phyloP scores from a whole-genome alignment of 2,329 filamentous ascomycete species.

The Epichloe glyceriae region DNA sequence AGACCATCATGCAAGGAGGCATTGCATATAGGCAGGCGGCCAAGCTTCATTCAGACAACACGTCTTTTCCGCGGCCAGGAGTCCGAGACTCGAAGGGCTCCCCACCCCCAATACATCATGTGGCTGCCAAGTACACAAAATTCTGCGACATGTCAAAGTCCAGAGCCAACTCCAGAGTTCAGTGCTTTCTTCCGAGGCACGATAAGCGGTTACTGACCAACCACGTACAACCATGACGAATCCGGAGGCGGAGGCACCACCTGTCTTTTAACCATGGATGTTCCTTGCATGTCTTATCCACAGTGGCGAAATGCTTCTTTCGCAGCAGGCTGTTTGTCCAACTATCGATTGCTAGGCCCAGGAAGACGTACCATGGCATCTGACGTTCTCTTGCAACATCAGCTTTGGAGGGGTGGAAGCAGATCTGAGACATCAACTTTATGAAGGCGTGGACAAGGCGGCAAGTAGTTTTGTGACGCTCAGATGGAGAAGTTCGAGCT shows the following conservation, averaged over 20 bases:
- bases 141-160: neutral
- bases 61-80: neutral
- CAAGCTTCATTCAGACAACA: neutral
- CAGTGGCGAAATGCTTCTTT: neutral
- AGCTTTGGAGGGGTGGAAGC: neutral
- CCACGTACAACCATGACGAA: neutral
- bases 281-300: constrained; percentile 1
- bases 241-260: neutral
- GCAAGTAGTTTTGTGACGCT: too few relatives aligned
- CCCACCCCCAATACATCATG: neutral
- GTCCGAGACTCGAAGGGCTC: neutral
- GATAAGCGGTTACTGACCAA: too few relatives aligned
- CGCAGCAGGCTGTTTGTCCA: neutral
- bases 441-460: too few relatives aligned
- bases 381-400: neutral
- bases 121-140: neutral
- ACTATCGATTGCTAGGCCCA: neutral
- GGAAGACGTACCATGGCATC: neutral
- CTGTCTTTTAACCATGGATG: constrained; percentile 1
- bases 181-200: too few relatives aligned
- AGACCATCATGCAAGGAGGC: constrained; percentile 2
- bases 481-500: too few relatives aligned
- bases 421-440: too few relatives aligned
- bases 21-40: neutral
- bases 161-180: neutral